A percentile compares a stretch with the other conserved stretches of the same genome.
These are phyloP conservation scores for Penicillium vulpinum DNA, from an alignment of 2,329 filamentous ascomycete genomes.

Conservation along the genomic window DNA sequence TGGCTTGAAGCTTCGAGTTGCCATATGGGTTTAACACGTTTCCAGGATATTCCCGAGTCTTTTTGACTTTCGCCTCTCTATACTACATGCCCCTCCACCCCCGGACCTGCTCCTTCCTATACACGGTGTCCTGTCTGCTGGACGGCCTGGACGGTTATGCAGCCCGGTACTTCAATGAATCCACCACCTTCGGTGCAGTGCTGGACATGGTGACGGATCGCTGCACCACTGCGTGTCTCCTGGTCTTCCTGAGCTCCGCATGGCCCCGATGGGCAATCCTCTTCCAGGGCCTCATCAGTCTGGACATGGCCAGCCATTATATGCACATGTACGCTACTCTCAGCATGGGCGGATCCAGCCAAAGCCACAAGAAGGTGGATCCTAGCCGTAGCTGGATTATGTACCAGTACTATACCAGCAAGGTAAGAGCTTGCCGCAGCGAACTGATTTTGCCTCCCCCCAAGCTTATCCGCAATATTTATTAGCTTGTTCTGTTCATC, in stretches of 20 bases:
- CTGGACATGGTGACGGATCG: slow-evolving; percentile 99
- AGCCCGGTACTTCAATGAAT: slow-evolving; percentile 84
- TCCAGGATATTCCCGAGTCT: slow-evolving; percentile 72
- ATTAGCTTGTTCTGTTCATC: slow-evolving; percentile 81
- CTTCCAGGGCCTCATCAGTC: slow-evolving; percentile 88
- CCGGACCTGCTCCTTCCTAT: slow-evolving; percentile 82
- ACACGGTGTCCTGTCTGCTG: slow-evolving; percentile 90
- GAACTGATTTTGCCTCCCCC: not conserved
- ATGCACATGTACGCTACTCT: slow-evolving; percentile 99
- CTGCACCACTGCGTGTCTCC: slow-evolving; percentile 90
- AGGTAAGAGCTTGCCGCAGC: slow-evolving; percentile 56
- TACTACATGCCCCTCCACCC: slow-evolving; percentile 99
- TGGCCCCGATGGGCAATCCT: slow-evolving; percentile 92
- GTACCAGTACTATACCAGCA: slow-evolving; percentile 96
- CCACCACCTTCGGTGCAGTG: slow-evolving; percentile 92
- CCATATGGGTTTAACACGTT: not conserved
- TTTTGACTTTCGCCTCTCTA: slow-evolving; percentile 83
- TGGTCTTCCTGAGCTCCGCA: slow-evolving; percentile 91
- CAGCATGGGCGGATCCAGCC: slow-evolving; percentile 75
- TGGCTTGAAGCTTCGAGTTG: not conserved
- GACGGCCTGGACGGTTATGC: slow-evolving; percentile 94
- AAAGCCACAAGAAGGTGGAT: slow-evolving; percentile 92
- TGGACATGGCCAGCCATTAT: slow-evolving; percentile 95
- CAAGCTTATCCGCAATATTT: not conserved
- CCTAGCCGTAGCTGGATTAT: slow-evolving; percentile 83